A percentile compares a stretch with the other conserved stretches of the same genome.
These are phyloP conservation scores for Pseudopithomyces chartarum DNA, from an alignment of 2,329 filamentous ascomycete genomes.

Conservation along the genomic window DNA sequence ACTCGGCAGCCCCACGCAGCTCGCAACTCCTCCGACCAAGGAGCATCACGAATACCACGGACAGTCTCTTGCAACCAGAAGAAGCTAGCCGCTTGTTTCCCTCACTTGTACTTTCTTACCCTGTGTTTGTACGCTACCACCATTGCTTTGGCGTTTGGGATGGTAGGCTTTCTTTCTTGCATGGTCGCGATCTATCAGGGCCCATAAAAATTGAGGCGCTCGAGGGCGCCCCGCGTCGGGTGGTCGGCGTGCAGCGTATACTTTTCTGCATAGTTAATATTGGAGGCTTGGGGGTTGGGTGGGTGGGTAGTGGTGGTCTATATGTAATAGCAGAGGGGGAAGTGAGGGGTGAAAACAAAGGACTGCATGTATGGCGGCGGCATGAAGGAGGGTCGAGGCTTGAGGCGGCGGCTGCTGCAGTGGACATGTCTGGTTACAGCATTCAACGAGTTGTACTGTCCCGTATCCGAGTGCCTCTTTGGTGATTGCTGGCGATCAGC, in stretches of 20 bases:
- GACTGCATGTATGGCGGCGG: background rate
- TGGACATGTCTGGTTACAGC: too few species aligned
- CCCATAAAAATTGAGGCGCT: background rate
- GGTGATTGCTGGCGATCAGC: background rate
- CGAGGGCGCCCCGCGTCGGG: background rate
- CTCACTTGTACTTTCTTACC: slow-evolving; percentile 1
- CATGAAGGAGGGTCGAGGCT: too few species aligned
- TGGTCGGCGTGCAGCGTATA: background rate
- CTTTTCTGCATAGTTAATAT: slow-evolving; percentile 1
- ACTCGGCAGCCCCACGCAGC: slow-evolving; percentile 46
- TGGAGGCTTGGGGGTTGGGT: background rate
- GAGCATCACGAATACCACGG: slow-evolving; percentile 19
- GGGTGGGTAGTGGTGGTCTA: background rate
- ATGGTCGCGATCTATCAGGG: background rate
- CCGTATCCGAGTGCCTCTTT: too few species aligned
- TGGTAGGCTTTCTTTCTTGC: background rate
- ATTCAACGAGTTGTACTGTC: too few species aligned
- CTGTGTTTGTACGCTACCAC: slow-evolving; percentile 1
- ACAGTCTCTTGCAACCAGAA: background rate
- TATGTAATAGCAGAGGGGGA: background rate
- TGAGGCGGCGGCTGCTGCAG: too few species aligned
- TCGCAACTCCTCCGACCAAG: slow-evolving; percentile 51
- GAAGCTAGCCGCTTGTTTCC: background rate
- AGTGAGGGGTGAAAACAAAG: background rate
- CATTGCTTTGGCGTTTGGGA: slow-evolving; percentile 7